Percentiles rank a stretch among this genome's conserved stretches.
These are phyloP conservation scores for Pyracantha coccinea DNA, from an alignment of 331 rosid genomes.

Conservation along the genomic window DNA sequence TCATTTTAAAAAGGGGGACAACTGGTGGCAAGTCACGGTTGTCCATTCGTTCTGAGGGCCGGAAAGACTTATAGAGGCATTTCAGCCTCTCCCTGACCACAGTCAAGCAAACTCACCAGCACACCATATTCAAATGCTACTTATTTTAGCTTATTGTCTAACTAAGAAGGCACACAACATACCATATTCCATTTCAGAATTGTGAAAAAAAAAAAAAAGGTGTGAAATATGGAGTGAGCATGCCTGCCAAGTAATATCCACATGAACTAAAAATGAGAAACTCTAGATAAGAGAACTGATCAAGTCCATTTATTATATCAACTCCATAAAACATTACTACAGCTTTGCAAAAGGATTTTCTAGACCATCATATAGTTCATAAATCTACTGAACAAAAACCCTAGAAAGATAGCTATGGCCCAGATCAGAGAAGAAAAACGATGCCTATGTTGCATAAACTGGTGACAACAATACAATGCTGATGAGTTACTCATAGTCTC, in stretches of 20 bases:
- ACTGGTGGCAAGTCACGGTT: no score
- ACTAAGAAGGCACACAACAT: no score
- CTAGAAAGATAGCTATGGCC: background rate
- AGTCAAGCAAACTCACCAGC: no score
- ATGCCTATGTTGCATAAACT: conserved; percentile 5
- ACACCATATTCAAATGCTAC: no score
- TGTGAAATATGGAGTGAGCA: no score
- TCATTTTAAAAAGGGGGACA: no score
- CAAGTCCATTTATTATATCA: conserved; percentile 1
- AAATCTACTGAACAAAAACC: background rate
- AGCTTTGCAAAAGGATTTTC: background rate
- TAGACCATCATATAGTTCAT: background rate
- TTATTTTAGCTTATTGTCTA: no score
- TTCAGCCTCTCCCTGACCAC: no score
- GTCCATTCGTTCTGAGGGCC: no score
- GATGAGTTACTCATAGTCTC: background rate
- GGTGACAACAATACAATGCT: background rate
- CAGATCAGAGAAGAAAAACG: background rate
- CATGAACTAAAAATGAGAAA: background rate
- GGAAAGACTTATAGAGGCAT: no score
- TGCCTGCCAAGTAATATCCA: background rate
- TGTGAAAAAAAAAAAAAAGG: no score
- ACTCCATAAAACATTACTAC: background rate
- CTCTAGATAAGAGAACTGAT: background rate
- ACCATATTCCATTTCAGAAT: no score